Base-by-base conservation (phyloP, 1,139 yeast genomes). In the Yamadazyma aaseri region DNA sequence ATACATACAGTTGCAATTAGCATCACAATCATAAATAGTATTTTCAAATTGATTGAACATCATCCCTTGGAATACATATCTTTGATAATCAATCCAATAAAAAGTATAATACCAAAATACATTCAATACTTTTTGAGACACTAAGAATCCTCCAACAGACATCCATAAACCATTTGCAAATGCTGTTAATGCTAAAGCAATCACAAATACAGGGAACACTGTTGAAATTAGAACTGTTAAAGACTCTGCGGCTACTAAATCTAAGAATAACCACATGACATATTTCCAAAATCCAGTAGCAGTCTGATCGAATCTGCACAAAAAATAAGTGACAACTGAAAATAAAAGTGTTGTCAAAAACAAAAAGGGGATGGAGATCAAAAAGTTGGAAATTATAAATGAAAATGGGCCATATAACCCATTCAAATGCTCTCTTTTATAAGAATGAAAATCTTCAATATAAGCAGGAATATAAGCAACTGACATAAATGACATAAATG, bases 81-180 rank as follows among this genome's bases (percentile, higher is more conserved):
- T 49, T 44, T 65, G 71, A 44, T 62, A 63, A 40, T 65, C 53
- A 28, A 64, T 49, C 68, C 69, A 63, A 43, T 64, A 60, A 45
- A 65, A 63, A 1, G 67, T 61, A 39, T 62, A 62, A 42, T 58
- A 57, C 70, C 68, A 64, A 42, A 64, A 65, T 3, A 39, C 52
- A 38, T 65, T 65, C 38, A 65, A 53, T 12, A 61, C 47, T n/a
- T 46, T 51, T 13, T 56, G 43, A 6, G 60, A 47, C 3, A 65
- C 71, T 33, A 62, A 44, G 32, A 62, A 62, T 5, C 73, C 71
- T 24, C 70, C 71, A 9, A 66, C 70, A 9, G 65, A 58, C 66
- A 65, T 68, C 68, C 73, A 68, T 31, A 68, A 55, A 6, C 71
- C 70, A 40, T 65, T 65, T 22, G 62, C 53, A 43, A 65, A 65